Evolutionary conservation across 2,329 filamentous ascomycete genomes (phyloP).

Genomic region (Fusarium sp.): DNA sequence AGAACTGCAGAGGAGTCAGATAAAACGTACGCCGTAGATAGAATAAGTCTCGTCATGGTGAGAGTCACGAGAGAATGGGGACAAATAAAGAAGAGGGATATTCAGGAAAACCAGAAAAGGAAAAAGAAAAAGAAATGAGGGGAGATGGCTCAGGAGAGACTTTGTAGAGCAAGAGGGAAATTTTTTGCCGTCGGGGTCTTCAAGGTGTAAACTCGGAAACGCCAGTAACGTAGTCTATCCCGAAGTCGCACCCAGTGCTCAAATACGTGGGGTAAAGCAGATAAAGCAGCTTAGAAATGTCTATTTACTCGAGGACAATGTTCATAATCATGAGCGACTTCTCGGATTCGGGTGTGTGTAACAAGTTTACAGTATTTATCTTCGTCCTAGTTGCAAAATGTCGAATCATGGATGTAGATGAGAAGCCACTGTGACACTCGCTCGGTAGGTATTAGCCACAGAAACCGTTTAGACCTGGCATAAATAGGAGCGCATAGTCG

Average conservation of each 20-base stretch:
- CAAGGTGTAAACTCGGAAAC: slow-evolving; percentile 45
- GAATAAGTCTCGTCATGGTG: slow-evolving; percentile 80
- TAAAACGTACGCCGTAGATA: slow-evolving; percentile 82
- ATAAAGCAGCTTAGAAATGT: slow-evolving; percentile 33
- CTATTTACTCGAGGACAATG: background rate
- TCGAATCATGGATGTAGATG: slow-evolving; percentile 7
- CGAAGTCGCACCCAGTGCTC: slow-evolving; percentile 24
- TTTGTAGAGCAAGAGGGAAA: slow-evolving; percentile 37
- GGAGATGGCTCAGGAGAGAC: slow-evolving; percentile 6
- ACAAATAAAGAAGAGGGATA: background rate
- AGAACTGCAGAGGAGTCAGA: slow-evolving; percentile 26
- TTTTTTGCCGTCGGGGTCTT: slow-evolving; percentile 42
- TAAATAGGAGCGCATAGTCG: slow-evolving; percentile 25
- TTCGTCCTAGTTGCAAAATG: slow-evolving; percentile 7
- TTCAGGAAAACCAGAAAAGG: background rate
- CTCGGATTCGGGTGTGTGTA: slow-evolving; percentile 4
- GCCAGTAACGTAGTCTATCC: slow-evolving; percentile 42
- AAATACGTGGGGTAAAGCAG: slow-evolving; percentile 31
- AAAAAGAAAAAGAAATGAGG: slow-evolving; percentile 2
- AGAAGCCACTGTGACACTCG: background rate
- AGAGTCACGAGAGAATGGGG: slow-evolving; percentile 2
- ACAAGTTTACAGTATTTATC: slow-evolving; percentile 1
- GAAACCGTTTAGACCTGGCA: slow-evolving; percentile 9
- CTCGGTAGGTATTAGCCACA: slow-evolving; percentile 1
- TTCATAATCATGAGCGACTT: slow-evolving; percentile 16